phyloP scores from a whole-genome alignment of 164 flowering plant genomes.

The Aristolochia fimbriata region DNA sequence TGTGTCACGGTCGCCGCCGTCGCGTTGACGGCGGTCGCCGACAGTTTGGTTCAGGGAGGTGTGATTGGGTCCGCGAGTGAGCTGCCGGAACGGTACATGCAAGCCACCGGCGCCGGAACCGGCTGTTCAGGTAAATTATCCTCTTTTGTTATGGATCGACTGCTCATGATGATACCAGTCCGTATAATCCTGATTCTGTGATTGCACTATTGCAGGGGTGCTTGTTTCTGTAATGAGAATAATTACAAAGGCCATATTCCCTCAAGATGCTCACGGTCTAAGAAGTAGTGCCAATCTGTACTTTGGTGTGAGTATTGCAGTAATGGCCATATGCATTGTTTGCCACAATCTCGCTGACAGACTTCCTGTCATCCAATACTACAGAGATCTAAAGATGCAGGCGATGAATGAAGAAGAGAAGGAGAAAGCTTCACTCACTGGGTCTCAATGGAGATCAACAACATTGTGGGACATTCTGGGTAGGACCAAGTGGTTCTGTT shows the following conservation, averaged over 20 bases:
- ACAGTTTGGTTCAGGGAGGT: constrained; percentile 80
- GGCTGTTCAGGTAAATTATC: constrained; percentile 97
- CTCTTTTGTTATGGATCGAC: no score
- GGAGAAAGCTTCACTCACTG: constrained; percentile 38
- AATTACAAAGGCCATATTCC: constrained; percentile 65
- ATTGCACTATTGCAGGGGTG: no score
- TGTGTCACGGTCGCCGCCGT: constrained; percentile 51
- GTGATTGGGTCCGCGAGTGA: constrained; percentile 85
- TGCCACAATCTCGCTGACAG: constrained; percentile 64
- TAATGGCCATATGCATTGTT: constrained; percentile 61
- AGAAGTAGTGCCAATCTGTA: constrained; percentile 85
- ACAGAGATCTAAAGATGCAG: constrained; percentile 48
- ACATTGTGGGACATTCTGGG: constrained; percentile 55
- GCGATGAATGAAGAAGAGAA: constrained; percentile 50
- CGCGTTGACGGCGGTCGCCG: constrained; percentile 59
- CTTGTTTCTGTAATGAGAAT: constrained; percentile 80
- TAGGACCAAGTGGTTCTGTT: constrained; percentile 67
- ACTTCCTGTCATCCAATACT: constrained; percentile 77
- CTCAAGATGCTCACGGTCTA: constrained; percentile 66
- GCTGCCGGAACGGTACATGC: constrained; percentile 88
- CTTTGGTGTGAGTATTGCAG: constrained; percentile 56
- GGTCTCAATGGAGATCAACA: constrained; percentile 44
- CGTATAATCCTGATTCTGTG: no score
- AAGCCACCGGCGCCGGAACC: constrained; percentile 91
- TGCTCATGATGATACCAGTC: no score